Percentiles rank a stretch among this genome's conserved stretches.
These are phyloP conservation scores for Irpex sp. DNA, from an alignment of 1,284 basidiomycete genomes.

Conservation along the genomic window DNA sequence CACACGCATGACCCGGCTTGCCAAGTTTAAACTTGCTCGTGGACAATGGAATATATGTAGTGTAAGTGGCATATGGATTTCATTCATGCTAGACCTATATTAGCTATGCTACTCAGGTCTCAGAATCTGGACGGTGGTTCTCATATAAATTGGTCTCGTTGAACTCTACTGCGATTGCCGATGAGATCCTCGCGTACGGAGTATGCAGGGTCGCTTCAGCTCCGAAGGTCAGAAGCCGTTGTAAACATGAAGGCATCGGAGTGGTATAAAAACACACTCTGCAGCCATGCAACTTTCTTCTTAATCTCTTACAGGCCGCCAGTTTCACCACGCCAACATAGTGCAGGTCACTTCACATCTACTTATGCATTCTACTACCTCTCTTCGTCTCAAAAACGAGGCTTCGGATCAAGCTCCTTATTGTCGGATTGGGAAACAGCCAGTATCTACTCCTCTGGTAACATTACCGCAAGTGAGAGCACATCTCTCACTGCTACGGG, in stretches of 20 bases:
- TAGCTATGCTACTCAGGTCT: no score
- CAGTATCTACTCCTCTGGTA: slow-evolving; percentile 10
- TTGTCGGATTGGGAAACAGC: slow-evolving; percentile 5
- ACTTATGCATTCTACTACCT: background rate
- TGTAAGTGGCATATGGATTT: no score
- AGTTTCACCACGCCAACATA: background rate
- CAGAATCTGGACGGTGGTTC: no score
- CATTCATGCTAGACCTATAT: no score
- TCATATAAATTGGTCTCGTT: no score
- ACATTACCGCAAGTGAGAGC: slow-evolving; percentile 12
- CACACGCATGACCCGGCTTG: no score
- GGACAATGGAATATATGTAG: no score
- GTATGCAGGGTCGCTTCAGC: background rate
- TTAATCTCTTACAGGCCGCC: background rate
- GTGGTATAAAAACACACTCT: background rate
- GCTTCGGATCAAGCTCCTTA: background rate
- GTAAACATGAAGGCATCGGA: background rate
- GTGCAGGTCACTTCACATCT: background rate
- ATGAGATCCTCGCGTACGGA: background rate
- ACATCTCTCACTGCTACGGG: slow-evolving; percentile 15
- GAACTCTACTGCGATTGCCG: background rate
- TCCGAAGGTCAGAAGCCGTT: background rate
- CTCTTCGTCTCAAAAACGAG: background rate
- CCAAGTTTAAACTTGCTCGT: no score
- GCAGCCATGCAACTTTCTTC: background rate